Conservation (phyloP, 306 rosid species). For the Lathyrus aphaca region DNA sequence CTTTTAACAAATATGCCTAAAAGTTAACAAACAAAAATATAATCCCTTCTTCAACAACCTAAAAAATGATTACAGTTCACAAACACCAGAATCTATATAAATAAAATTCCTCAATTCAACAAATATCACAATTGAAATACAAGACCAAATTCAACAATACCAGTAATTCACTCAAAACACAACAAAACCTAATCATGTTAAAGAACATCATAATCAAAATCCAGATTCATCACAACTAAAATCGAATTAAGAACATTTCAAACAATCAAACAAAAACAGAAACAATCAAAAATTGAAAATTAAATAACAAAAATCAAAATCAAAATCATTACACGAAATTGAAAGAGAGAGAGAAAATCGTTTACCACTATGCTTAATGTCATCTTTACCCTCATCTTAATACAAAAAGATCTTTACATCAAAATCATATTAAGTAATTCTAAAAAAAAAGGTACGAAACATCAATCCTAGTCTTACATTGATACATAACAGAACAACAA, state of each 20-base stretch:
- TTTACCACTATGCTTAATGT: conserved; percentile 63
- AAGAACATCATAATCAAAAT: conserved; percentile 22
- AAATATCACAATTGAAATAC: not conserved
- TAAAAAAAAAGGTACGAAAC: too few species aligned
- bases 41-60: not conserved
- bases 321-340: not conserved
- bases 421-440: too few species aligned
- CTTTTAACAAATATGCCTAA: conserved; percentile 18
- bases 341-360: not conserved
- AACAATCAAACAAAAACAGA: not conserved
- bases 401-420: too few species aligned
- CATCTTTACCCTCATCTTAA: too few species aligned
- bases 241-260: not conserved
- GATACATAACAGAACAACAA: too few species aligned
- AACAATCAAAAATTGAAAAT: conserved; percentile 17
- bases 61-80: conserved; percentile 17
- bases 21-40: conserved; percentile 3
- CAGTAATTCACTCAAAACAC: conserved; percentile 9
- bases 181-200: conserved; percentile 19
- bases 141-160: not conserved
- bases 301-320: conserved; percentile 1
- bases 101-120: conserved; percentile 19
- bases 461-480: too few species aligned
- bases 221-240: conserved; percentile 15
- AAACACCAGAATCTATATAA: conserved; percentile 14